A percentile compares a stretch with the other conserved stretches of the same genome.
phyloP scores from a whole-genome alignment of 106 monocot genomes.

The Dactylorhiza incarnata region DNA sequence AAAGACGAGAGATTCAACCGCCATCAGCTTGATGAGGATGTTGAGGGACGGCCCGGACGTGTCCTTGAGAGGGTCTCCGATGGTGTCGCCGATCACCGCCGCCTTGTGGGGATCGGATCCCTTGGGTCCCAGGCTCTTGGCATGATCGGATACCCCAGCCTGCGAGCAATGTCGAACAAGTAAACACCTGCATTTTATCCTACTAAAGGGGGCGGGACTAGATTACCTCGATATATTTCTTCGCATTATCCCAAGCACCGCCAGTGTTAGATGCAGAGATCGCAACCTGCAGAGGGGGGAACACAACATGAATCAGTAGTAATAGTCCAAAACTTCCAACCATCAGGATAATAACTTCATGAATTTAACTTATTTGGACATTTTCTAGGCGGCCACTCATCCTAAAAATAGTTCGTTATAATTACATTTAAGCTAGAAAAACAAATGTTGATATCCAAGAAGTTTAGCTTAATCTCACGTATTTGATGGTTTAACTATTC shows the following conservation, averaged over 20 bases:
- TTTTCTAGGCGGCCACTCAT: too few species aligned
- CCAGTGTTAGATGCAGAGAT: constrained; percentile 82
- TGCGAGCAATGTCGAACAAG: constrained; percentile 4
- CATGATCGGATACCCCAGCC: constrained; percentile 89
- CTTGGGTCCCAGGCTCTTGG: constrained; percentile 68
- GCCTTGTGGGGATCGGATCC: constrained; percentile 93
- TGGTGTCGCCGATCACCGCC: constrained; percentile 91
- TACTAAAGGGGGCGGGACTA: background rate
- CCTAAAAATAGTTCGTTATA: too few species aligned
- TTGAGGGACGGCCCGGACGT: constrained; percentile 92
- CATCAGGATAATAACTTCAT: too few species aligned
- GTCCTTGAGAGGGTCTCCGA: constrained; percentile 96
- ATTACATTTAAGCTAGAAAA: too few species aligned
- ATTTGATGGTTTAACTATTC: too few species aligned
- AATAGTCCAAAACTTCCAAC: background rate
- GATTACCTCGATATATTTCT: constrained; percentile 75
- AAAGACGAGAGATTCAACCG: constrained; percentile 91
- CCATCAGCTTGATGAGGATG: constrained; percentile 99
- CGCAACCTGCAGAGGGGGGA: constrained; percentile 36
- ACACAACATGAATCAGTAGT: background rate
- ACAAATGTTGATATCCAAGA: too few species aligned
- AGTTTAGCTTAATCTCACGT: too few species aligned
- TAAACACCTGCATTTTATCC: background rate
- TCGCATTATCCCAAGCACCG: constrained; percentile 85
- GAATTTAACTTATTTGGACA: too few species aligned